Conservation (phyloP, 495 filamentous ascomycete species). For the Penicillium tannophilum region DNA sequence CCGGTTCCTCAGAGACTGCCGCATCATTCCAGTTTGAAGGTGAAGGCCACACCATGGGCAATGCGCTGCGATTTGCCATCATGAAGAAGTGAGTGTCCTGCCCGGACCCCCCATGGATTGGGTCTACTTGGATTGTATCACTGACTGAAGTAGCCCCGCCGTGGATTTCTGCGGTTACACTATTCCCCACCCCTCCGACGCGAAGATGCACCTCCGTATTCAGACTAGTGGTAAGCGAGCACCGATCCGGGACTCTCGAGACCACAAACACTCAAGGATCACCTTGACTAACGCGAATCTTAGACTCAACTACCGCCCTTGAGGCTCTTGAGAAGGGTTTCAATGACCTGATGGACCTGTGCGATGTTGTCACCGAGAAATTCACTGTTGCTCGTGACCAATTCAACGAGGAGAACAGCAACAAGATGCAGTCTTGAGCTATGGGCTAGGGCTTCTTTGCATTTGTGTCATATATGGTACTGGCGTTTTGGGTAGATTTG, state of each 20-base stretch:
- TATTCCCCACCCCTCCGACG: constrained; percentile 94
- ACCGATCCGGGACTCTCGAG: not conserved
- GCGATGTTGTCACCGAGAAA: constrained; percentile 86
- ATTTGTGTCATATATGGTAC: constrained; percentile 17
- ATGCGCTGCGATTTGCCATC: constrained; percentile 90
- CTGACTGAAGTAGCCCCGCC: constrained; percentile 52
- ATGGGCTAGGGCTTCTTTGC: constrained; percentile 13
- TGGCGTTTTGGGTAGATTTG: constrained; percentile 8
- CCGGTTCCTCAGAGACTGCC: constrained; percentile 69
- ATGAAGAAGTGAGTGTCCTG: constrained; percentile 85
- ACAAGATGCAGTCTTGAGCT: constrained; percentile 40
- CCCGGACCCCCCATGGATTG: not conserved
- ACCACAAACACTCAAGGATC: not conserved
- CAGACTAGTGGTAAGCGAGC: constrained; percentile 82
- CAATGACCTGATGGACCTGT: constrained; percentile 82
- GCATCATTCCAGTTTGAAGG: constrained; percentile 86
- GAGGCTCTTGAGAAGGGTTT: constrained; percentile 90
- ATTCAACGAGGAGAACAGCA: constrained; percentile 52
- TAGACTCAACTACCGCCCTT: constrained; percentile 77
- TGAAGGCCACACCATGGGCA: constrained; percentile 94
- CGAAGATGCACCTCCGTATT: constrained; percentile 95
- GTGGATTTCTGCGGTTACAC: constrained; percentile 99
- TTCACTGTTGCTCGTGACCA: constrained; percentile 68
- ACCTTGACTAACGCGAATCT: constrained; percentile 7
- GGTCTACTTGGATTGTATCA: not conserved